Evolutionary conservation across 83 land plant genomes (phyloP).

Genomic region (Thuja plicata): DNA sequence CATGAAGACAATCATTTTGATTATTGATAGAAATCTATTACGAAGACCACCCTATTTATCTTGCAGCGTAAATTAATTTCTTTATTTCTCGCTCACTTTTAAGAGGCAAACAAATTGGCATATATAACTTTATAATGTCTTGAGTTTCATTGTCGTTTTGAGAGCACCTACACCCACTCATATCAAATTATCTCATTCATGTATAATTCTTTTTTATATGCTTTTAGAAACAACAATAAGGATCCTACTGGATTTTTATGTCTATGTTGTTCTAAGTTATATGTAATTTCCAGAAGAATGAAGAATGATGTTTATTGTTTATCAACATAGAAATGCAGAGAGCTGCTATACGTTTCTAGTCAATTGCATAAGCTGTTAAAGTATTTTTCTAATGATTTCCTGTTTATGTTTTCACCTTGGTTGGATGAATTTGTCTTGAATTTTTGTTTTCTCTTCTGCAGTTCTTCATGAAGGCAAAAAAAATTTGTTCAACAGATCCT

Average conservation of each 20-base stretch:
- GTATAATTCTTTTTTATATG: not conserved
- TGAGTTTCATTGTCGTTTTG: not conserved
- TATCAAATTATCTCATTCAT: not conserved
- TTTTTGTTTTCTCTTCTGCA: conserved; percentile 26
- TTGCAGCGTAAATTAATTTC: not conserved
- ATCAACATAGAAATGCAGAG: not conserved
- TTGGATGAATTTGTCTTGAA: not conserved
- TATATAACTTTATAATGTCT: not conserved
- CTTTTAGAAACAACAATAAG: not conserved
- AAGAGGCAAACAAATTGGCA: not conserved
- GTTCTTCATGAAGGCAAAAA: conserved; percentile 90
- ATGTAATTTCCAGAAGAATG: not conserved
- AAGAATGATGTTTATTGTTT: conserved; percentile 5
- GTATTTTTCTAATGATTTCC: not conserved
- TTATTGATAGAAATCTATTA: not conserved
- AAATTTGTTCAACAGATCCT: conserved; percentile 93
- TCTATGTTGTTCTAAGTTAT: not conserved
- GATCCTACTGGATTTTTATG: not conserved
- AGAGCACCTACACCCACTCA: not conserved
- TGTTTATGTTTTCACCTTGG: conserved; percentile 2
- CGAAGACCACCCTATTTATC: not conserved
- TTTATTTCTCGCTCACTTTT: not conserved
- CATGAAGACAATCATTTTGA: not conserved
- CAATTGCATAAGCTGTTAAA: conserved; percentile 8
- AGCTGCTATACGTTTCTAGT: conserved; percentile 4